phyloP scores from a whole-genome alignment of 768 basidiomycete genomes.

The Cyclocybe cylindracea region DNA sequence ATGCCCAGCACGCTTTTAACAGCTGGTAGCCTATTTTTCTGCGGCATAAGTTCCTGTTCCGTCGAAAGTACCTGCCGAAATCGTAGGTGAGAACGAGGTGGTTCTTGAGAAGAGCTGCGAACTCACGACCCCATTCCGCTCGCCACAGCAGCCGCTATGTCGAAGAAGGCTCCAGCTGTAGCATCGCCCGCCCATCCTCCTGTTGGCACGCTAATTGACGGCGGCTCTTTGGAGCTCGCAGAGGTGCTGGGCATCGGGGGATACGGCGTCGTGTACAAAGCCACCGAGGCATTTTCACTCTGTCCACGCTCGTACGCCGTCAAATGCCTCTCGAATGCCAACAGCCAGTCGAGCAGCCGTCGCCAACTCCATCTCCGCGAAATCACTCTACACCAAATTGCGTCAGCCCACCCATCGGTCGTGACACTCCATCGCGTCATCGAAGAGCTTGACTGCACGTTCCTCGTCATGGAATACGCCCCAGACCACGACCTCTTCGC shows the following conservation, averaged over 20 bases:
- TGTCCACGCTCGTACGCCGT: conserved; percentile 74
- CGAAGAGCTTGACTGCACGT: conserved; percentile 79
- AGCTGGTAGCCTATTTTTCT: conserved; percentile 12
- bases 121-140: too few species aligned
- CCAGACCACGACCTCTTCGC: conserved; percentile 90
- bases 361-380: conserved; percentile 85
- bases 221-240: conserved; percentile 77
- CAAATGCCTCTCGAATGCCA: conserved; percentile 78
- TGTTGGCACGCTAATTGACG: conserved; percentile 83
- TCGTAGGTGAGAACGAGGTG: background rate
- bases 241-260: conserved; percentile 91
- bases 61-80: background rate
- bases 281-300: conserved; percentile 58
- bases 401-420: conserved; percentile 75
- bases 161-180: conserved; percentile 17
- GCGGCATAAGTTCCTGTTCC: conserved; percentile 3
- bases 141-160: conserved; percentile 9
- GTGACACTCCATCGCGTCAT: conserved; percentile 89
- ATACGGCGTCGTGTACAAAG: conserved; percentile 94
- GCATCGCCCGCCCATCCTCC: conserved; percentile 39
- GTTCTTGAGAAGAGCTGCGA: background rate
- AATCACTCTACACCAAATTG: conserved; percentile 77
- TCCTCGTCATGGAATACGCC: conserved; percentile 93
- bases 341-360: conserved; percentile 45
- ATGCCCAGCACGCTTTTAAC: conserved; percentile 22